phyloP scores from a whole-genome alignment of 352 stramenopile genomes.

The Phytopythium cucurbitacearum region DNA sequence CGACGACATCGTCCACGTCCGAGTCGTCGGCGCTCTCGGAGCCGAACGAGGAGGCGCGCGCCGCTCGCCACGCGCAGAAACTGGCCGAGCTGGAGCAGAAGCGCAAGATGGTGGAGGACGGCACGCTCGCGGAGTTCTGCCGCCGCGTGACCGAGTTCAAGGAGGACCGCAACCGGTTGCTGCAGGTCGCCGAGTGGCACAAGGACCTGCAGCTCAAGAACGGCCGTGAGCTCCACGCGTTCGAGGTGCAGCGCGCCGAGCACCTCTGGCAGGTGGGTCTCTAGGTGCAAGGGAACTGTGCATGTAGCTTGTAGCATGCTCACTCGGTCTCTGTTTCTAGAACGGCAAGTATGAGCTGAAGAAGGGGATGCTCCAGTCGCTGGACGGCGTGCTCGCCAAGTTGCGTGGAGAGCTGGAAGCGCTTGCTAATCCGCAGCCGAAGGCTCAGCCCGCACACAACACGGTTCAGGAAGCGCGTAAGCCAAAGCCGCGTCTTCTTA shows the following conservation, averaged over 20 bases:
- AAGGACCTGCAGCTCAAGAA: conserved; percentile 86
- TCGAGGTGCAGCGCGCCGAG: conserved; percentile 66
- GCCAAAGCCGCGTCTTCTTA: too few relatives aligned
- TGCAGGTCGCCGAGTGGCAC: conserved; percentile 75
- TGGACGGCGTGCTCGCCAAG: conserved; percentile 41
- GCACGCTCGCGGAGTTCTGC: conserved; percentile 77
- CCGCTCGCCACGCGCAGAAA: conserved; percentile 41
- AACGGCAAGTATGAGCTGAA: conserved; percentile 57
- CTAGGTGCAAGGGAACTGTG: background rate
- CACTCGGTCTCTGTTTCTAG: conserved; percentile 7
- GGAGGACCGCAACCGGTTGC: conserved; percentile 65
- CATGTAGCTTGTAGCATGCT: background rate
- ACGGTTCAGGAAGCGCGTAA: too few relatives aligned
- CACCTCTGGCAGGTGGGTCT: conserved; percentile 46
- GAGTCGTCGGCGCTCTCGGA: conserved; percentile 11
- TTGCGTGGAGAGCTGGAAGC: conserved; percentile 43
- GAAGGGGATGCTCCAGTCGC: conserved; percentile 37
- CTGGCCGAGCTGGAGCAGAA: conserved; percentile 77
- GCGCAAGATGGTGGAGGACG: conserved; percentile 80
- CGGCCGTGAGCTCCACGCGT: conserved; percentile 69
- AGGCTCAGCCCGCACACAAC: background rate
- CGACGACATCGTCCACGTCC: conserved; percentile 49
- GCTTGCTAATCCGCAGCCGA: conserved; percentile 23
- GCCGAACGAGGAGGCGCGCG: conserved; percentile 29
- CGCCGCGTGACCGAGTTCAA: conserved; percentile 82